These are phyloP conservation scores for Phtheirospermum japonicum DNA, from an alignment of 257 asterid genomes.

Conservation along the genomic window DNA sequence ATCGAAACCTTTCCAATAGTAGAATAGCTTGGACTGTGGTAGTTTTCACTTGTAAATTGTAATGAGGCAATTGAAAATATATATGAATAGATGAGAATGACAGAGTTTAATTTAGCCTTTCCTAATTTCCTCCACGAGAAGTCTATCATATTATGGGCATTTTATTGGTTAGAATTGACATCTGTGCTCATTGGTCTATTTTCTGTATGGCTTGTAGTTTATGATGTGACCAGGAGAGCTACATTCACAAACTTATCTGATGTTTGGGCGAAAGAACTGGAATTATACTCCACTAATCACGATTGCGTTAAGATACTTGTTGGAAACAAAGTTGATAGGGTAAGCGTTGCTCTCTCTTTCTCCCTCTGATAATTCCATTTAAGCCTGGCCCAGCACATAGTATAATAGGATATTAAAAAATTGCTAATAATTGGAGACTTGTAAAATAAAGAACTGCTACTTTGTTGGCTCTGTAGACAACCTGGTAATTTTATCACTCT, in stretches of 20 bases:
- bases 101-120: too few species aligned
- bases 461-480: too few species aligned
- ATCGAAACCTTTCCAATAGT: too few species aligned
- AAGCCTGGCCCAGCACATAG: not conserved
- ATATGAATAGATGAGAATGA: too few species aligned
- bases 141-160: not conserved
- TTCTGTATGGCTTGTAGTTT: slow-evolving; percentile 45
- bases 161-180: not conserved
- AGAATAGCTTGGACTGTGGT: too few species aligned
- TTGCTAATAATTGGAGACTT: too few species aligned
- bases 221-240: slow-evolving; percentile 88
- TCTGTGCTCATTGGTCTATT: slow-evolving; percentile 13
- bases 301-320: slow-evolving; percentile 87
- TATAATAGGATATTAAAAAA: not conserved
- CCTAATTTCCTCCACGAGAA: not conserved
- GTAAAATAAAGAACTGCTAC: not conserved
- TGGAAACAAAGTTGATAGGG: slow-evolving; percentile 88
- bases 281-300: slow-evolving; percentile 66
- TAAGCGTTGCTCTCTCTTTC: slow-evolving; percentile 31
- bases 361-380: not conserved
- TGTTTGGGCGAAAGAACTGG: slow-evolving; percentile 88
- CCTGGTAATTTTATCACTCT: not conserved
- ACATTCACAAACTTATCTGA: slow-evolving; percentile 75
- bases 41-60: too few species aligned
- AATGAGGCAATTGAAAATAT: too few species aligned